phyloP scores from a whole-genome alignment of 2,329 filamentous ascomycete species.

The Ophiocordyceps camponoti-floridani region DNA sequence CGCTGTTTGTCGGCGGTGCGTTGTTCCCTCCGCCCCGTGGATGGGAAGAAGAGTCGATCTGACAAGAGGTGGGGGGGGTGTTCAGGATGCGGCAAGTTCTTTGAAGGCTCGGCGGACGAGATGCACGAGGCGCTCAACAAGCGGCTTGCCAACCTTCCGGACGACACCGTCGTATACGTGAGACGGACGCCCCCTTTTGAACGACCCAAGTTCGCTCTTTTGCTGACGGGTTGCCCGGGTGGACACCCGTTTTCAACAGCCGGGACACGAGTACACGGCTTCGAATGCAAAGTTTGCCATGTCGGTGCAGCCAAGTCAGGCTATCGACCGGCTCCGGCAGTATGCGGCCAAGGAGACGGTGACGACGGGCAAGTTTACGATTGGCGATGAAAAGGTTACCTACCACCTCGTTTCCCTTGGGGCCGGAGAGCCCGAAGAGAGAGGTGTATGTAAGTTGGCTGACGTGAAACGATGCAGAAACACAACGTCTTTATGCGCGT shows the following conservation, averaged over 20 bases:
- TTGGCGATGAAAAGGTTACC: constrained; percentile 82
- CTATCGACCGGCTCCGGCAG: constrained; percentile 57
- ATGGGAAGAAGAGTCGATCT: no score
- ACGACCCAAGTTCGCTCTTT: not conserved
- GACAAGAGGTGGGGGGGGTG: no score
- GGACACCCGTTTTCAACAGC: constrained; percentile 26
- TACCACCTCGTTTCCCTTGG: constrained; percentile 2
- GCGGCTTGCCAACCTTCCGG: constrained; percentile 60
- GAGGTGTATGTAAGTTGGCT: not conserved
- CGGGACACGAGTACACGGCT: constrained; percentile 97
- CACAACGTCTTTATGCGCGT: constrained; percentile 97
- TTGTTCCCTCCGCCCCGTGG: not conserved
- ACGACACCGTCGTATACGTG: constrained; percentile 85
- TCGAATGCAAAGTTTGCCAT: constrained; percentile 79
- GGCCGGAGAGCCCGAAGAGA: no score
- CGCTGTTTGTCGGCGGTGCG: constrained; percentile 76
- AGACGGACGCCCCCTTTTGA: constrained; percentile 13
- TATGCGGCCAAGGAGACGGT: constrained; percentile 68
- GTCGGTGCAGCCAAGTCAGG: constrained; percentile 55
- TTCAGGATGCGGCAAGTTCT: constrained; percentile 81
- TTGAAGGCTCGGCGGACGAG: constrained; percentile 74
- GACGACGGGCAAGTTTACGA: constrained; percentile 91
- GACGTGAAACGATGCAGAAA: constrained; percentile 30
- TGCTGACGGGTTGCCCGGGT: not conserved
- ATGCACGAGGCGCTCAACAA: constrained; percentile 91